A percentile compares a stretch with the other conserved stretches of the same genome.
Evolutionary conservation across 1,139 yeast species (phyloP).

Genomic region (Pichia sp.): DNA sequence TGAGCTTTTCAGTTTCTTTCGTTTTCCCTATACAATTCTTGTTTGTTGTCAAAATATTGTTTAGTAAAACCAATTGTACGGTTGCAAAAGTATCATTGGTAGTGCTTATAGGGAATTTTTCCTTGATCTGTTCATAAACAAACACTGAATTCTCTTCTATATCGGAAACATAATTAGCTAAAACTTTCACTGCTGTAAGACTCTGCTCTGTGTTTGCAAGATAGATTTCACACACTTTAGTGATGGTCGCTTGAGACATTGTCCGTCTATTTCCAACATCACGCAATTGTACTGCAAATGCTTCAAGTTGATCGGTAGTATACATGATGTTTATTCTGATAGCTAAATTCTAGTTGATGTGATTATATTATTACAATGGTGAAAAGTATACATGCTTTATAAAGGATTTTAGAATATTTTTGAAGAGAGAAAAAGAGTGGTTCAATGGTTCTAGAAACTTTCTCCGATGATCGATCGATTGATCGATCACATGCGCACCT

Average conservation of each 20-base stretch:
- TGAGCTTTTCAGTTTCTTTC: neutral
- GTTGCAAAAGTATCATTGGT: constrained; percentile 1
- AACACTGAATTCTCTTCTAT: constrained; percentile 10
- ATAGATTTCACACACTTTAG: constrained; percentile 6
- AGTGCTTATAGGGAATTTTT: constrained; percentile 1
- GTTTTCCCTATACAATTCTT: constrained; percentile 1
- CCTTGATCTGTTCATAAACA: constrained; percentile 1
- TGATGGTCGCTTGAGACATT: constrained; percentile 3
- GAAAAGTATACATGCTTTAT: too few species aligned
- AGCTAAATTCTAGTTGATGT: too few species aligned
- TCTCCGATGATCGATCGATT: too few species aligned
- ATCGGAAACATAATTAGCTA: constrained; percentile 24
- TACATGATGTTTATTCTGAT: neutral
- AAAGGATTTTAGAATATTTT: too few species aligned
- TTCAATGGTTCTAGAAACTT: too few species aligned
- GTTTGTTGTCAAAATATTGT: constrained; percentile 10
- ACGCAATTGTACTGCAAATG: constrained; percentile 10
- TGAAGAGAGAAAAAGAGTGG: too few species aligned
- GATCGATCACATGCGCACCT: constrained; percentile 23
- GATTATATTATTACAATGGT: too few species aligned
- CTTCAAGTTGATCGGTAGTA: constrained; percentile 5
- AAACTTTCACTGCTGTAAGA: constrained; percentile 7
- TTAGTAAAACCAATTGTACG: constrained; percentile 10
- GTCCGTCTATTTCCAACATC: constrained; percentile 5
- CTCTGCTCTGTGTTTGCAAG: neutral